Conservation (phyloP, 2,329 filamentous ascomycete genomes). For the Fusarium penzigii region DNA sequence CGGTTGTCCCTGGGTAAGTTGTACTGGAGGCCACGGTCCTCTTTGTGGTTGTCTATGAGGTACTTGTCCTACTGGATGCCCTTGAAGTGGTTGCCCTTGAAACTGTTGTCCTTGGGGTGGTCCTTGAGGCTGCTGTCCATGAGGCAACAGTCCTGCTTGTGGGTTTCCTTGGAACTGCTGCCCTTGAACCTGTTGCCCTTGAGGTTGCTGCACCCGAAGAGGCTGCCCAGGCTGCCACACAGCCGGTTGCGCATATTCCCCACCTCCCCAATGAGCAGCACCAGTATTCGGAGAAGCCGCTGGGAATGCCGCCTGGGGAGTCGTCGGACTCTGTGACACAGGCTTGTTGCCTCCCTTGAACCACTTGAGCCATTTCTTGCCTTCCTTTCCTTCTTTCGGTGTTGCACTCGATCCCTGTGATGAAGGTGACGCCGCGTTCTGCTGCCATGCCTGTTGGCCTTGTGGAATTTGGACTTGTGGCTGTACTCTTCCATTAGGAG, state of each 20-base stretch:
- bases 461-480: conserved; percentile 22
- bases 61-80: not conserved
- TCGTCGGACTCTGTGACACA: conserved; percentile 19
- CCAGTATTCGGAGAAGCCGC: conserved; percentile 8
- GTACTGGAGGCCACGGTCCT: not conserved
- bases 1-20: not conserved
- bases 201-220: not conserved
- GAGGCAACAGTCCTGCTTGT: not conserved
- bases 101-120: not conserved
- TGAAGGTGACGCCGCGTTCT: conserved; percentile 16
- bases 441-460: conserved; percentile 17
- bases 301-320: conserved; percentile 9
- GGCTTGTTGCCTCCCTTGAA: conserved; percentile 26
- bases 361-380: conserved; percentile 30
- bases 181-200: not conserved
- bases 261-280: conserved; percentile 19
- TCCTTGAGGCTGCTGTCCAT: not conserved
- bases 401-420: conserved; percentile 16
- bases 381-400: conserved; percentile 22
- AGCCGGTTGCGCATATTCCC: conserved; percentile 20
- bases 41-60: not conserved
- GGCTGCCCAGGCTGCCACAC: conserved; percentile 26
- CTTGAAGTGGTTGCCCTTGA: not conserved
- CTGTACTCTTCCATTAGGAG: conserved; percentile 10
- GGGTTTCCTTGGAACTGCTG: not conserved